Evolutionary conservation across 306 rosid genomes (phyloP), one percentile per base, ranked within the genome.

Genomic region (Argentina anserina): DNA sequence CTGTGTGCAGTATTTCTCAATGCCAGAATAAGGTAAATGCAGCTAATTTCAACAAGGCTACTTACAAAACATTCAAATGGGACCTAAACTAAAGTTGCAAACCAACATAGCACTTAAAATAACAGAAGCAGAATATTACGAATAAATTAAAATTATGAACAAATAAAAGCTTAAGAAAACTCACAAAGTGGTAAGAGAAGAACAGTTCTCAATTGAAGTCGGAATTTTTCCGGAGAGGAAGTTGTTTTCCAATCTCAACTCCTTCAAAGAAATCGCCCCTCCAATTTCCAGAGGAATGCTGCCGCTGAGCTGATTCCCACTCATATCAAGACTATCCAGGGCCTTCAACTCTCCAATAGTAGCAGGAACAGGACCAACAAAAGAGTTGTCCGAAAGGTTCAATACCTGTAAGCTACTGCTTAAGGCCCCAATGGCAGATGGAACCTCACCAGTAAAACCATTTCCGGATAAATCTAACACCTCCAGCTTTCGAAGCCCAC

Each of bases 401-500:
- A 95, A 80, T 75, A 78, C 43, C 62, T 73, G 87, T 87, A 95
- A 78, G 84, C 84, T 88, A 76, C 85, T 86, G 77, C 85, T 86
- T 55, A 94, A 80, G 66, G 47, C 82, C 69, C 86, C 83, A 82
- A 91, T 15, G 18, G 73, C 86, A 68, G 90, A 70, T 9, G 89
- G 25, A 71, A 94, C 84, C 80, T 87, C 86, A 68, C 97, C 97
- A 29, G 89, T 81, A 80, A 94, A 88, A 17, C 80, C 79, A 75
- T 94, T 94, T 68, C 78, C 86, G 59, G 99, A 94, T 39, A 94
- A 83, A 84, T 94, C 93, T 85, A 94, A 33, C 34, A 88, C 78
- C 76, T 91, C 84, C 63, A 94, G 88, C 64, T 87, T 86, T 34
- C 78, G 90, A 73, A 86, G 84, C 5, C 77, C 74, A 72, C 72